These are phyloP conservation scores for Fusarium cicatricum DNA, from an alignment of 2,329 filamentous ascomycete species.

Conservation along the genomic window DNA sequence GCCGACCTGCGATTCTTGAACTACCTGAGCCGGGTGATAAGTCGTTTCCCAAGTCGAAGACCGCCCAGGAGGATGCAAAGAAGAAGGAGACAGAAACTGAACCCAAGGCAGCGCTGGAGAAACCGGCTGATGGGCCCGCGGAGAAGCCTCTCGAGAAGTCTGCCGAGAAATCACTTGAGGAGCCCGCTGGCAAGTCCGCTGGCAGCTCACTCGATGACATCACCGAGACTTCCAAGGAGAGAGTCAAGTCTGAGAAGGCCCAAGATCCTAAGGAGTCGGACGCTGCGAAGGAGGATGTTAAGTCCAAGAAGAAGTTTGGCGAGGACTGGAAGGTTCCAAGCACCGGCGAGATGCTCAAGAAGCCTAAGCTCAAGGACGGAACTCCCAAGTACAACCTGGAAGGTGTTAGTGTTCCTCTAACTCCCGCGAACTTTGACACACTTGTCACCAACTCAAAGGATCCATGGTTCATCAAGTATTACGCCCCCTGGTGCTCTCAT, in stretches of 20 bases:
- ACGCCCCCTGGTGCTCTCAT: slow-evolving; percentile 96
- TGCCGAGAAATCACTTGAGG: slow-evolving; percentile 24
- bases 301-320: slow-evolving; percentile 34
- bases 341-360: slow-evolving; percentile 43
- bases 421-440: slow-evolving; percentile 84
- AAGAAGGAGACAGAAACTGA: slow-evolving; percentile 27
- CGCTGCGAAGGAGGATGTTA: slow-evolving; percentile 40
- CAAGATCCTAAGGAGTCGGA: slow-evolving; percentile 30
- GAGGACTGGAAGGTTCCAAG: slow-evolving; percentile 44
- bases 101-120: slow-evolving; percentile 49
- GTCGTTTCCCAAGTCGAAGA: slow-evolving; percentile 46
- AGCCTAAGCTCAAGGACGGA: slow-evolving; percentile 57
- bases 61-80: slow-evolving; percentile 10
- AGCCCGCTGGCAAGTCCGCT: slow-evolving; percentile 29
- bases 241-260: slow-evolving; percentile 34
- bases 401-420: slow-evolving; percentile 78
- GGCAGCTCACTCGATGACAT: slow-evolving; percentile 32
- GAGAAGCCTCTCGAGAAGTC: slow-evolving; percentile 21
- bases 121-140: too few species aligned
- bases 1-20: slow-evolving; percentile 72
- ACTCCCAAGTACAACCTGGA: slow-evolving; percentile 72
- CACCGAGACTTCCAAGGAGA: slow-evolving; percentile 41
- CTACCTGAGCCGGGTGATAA: slow-evolving; percentile 77
- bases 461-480: slow-evolving; percentile 99
- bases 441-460: slow-evolving; percentile 87